Evolutionary conservation across 768 basidiomycete species (phyloP), one percentile per base, ranked within the genome.

Genomic region (Nidularia pulvinata): DNA sequence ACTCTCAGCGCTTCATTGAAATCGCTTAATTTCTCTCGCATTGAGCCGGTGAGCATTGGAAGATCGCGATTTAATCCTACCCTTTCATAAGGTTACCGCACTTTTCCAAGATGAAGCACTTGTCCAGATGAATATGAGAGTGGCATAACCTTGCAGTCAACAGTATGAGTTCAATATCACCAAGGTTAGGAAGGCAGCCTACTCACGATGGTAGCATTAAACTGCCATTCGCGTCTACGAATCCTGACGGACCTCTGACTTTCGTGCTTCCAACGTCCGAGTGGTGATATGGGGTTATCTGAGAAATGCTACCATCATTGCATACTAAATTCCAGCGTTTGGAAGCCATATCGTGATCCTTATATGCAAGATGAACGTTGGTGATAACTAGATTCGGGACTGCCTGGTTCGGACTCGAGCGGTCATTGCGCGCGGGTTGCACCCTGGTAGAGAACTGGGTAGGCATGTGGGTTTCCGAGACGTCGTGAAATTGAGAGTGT

Each of bases 91-190:
- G 74, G 19, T 74, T 66, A 49, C 74, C 76, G 56, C 82, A 84
- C 65, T 76, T 67, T 57, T 79, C 79, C 52, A 88, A 69, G 48
- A 88, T 80, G 63, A 85, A 85, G 66, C 83, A 86, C 66, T 88
- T 85, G 71, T 87, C 85, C 33, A 87, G 74, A 65, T 85, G 85
- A 58, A 88, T 80, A 59, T 86, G 84, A 16, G 82, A 76, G 66
- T 85, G 84, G 63, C 83, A 85, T 49, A 86, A 58, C 57, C 68
- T 71, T 53, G 36, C 46, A 19, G 22, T 35, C 53, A 47, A 46
- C 46, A 10, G 34, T 52, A 55, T 58, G 48, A 60, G 54, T 51
- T 54, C 33, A 52, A 42, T 56, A 19, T 19, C 51, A 49, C 57
- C 55, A 55, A 55, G 33, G 32, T 48, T 33, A 48, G 50, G n/a